Evolutionary conservation across 257 asterid species (phyloP).

Genomic region (Ajuga chamaepitys): DNA sequence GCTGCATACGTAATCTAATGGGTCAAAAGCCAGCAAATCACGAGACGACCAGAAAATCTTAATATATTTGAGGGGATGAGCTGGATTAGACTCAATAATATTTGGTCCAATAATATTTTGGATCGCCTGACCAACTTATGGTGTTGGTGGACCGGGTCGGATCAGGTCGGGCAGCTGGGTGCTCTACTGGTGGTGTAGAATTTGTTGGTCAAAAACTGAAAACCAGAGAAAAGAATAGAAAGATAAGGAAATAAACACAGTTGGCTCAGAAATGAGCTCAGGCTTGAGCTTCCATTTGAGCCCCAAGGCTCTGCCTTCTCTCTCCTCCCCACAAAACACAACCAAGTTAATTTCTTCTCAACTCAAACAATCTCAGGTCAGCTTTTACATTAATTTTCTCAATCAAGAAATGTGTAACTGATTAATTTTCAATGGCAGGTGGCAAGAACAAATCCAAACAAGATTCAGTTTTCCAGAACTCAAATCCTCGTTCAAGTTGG

Average conservation of each 20-base stretch:
- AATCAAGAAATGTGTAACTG: too few species aligned
- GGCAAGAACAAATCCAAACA: slow-evolving; percentile 12
- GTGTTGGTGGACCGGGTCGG: too few species aligned
- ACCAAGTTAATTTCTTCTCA: slow-evolving; percentile 24
- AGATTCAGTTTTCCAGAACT: slow-evolving; percentile 8
- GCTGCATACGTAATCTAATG: too few species aligned
- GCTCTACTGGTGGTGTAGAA: too few species aligned
- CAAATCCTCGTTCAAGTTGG: slow-evolving; percentile 46
- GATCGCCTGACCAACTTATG: too few species aligned
- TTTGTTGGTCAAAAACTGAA: neutral
- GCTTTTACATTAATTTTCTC: neutral
- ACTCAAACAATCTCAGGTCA: slow-evolving; percentile 22
- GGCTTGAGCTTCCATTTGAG: slow-evolving; percentile 40
- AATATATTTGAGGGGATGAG: too few species aligned
- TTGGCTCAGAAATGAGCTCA: slow-evolving; percentile 50
- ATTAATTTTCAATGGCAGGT: slow-evolving; percentile 25
- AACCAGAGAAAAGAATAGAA: neutral
- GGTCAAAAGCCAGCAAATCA: too few species aligned
- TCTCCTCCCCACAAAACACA: slow-evolving; percentile 20
- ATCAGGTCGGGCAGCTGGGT: too few species aligned
- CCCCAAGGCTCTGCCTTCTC: slow-evolving; percentile 50
- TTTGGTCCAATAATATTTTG: too few species aligned
- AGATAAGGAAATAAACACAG: slow-evolving; percentile 27
- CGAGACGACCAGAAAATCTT: too few species aligned
- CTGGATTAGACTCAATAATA: too few species aligned